Conservation (phyloP, 768 basidiomycete species). For the Boletus reticuloceps region DNA sequence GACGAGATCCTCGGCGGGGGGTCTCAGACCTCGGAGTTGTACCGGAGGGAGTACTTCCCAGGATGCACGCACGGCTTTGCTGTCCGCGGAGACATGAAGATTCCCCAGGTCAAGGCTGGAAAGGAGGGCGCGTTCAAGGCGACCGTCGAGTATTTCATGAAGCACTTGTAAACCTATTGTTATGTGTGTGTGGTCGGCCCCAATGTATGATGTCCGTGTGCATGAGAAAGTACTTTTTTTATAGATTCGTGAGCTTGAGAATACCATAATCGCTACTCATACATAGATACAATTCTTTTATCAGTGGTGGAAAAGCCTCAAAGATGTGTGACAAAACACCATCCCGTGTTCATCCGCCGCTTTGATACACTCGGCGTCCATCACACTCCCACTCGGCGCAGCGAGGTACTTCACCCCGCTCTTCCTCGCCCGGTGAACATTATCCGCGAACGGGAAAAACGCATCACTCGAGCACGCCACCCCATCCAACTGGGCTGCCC, state of each 20-base stretch:
- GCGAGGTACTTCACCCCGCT: constrained; percentile 93
- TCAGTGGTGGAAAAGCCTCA: constrained; percentile 90
- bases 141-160: constrained; percentile 52
- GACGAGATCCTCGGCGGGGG: constrained; percentile 49
- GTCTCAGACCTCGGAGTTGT: constrained; percentile 43
- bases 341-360: constrained; percentile 92
- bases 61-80: constrained; percentile 58
- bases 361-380: constrained; percentile 96
- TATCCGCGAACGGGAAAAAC: constrained; percentile 99
- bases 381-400: constrained; percentile 90
- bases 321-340: constrained; percentile 85
- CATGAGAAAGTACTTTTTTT: background rate
- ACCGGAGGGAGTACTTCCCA: constrained; percentile 20
- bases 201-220: background rate
- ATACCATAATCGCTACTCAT: background rate
- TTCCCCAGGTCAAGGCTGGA: constrained; percentile 54
- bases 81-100: constrained; percentile 45
- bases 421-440: constrained; percentile 89
- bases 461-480: constrained; percentile 96
- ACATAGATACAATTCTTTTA: background rate
- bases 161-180: constrained; percentile 22
- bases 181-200: background rate
- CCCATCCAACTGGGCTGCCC: constrained; percentile 70
- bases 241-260: background rate
- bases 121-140: constrained; percentile 56